Evolutionary conservation across 2,329 filamentous ascomycete species (phyloP).

Genomic region (Xylogone sp.): DNA sequence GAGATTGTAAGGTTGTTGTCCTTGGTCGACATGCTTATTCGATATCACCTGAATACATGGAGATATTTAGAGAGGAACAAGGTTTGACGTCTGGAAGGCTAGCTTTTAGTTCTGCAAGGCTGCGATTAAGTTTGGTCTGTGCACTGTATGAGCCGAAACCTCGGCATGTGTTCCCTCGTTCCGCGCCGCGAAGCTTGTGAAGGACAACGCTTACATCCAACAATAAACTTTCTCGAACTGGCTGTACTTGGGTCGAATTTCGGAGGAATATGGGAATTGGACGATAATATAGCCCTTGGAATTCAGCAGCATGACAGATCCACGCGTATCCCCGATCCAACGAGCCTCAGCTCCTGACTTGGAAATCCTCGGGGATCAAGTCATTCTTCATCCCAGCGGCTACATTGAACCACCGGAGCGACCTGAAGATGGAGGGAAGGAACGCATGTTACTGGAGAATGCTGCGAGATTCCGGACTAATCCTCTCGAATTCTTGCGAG

Average conservation of each 20-base stretch:
- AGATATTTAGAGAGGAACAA: background rate
- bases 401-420: conserved; percentile 49
- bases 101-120: background rate
- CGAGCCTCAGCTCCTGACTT: conserved; percentile 66
- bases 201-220: background rate
- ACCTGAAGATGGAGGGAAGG: conserved; percentile 49
- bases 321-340: conserved; percentile 26
- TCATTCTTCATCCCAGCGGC: conserved; percentile 71
- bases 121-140: background rate
- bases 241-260: background rate
- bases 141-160: background rate
- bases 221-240: background rate
- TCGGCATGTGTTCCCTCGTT: conserved; percentile 1
- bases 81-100: background rate
- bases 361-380: conserved; percentile 69
- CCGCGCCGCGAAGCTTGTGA: conserved; percentile 1
- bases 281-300: background rate
- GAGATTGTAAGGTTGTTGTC: conserved; percentile 41
- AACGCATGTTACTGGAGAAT: conserved; percentile 71
- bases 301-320: conserved; percentile 1
- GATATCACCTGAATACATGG: background rate
- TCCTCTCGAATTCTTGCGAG: conserved; percentile 76
- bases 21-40: conserved; percentile 2
- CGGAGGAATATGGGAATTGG: background rate
- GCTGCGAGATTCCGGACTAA: conserved; percentile 81